These are phyloP conservation scores for Elaeis oleifera DNA, from an alignment of 202 grass and related monocot species.

Conservation along the genomic window DNA sequence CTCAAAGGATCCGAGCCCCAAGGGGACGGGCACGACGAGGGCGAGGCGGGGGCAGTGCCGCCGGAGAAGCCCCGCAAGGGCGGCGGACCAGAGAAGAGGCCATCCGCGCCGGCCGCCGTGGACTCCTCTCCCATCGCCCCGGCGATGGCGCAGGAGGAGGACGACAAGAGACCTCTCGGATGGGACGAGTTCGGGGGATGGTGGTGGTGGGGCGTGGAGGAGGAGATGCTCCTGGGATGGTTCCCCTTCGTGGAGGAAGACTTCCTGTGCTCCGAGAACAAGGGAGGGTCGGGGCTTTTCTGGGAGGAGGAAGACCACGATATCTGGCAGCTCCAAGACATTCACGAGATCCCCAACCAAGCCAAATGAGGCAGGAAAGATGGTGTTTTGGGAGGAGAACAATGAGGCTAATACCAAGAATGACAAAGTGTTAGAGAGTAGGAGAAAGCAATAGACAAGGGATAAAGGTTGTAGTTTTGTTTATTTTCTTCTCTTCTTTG, in stretches of 20 bases:
- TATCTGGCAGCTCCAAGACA: no score
- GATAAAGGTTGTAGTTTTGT: no score
- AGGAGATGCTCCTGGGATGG: constrained; percentile 20
- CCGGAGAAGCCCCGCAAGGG: neutral
- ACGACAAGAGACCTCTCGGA: neutral
- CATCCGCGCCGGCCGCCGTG: no score
- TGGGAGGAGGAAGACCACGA: constrained; percentile 1
- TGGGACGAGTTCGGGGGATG: constrained; percentile 2
- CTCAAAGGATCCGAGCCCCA: neutral
- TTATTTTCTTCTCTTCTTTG: no score
- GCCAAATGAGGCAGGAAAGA: no score
- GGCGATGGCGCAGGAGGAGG: neutral
- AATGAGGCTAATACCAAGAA: no score
- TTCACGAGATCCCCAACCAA: no score
- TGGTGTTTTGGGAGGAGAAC: no score
- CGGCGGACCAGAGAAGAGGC: neutral
- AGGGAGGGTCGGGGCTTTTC: neutral
- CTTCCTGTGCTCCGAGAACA: constrained; percentile 1
- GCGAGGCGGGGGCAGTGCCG: neutral
- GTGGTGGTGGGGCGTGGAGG: constrained; percentile 17
- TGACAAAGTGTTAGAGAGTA: no score
- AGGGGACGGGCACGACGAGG: no score
- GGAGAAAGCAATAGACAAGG: no score
- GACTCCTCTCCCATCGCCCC: neutral
- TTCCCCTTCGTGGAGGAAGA: constrained; percentile 23